Evolutionary conservation across 495 filamentous ascomycete species (phyloP).

Genomic region (Xylaria grammica): DNA sequence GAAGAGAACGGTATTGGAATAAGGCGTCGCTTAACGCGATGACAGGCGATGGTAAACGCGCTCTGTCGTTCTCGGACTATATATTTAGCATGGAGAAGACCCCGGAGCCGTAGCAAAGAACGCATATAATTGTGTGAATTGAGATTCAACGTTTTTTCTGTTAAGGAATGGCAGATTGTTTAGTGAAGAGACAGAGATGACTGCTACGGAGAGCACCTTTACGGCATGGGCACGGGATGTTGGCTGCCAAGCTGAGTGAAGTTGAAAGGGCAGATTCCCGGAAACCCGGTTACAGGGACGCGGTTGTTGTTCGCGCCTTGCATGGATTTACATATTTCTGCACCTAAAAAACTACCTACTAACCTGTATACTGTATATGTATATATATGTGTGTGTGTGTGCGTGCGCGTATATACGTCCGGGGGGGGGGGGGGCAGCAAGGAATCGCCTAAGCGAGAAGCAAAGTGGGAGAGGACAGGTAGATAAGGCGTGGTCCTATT

Average conservation of each 20-base stretch:
- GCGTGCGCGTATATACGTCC: no score
- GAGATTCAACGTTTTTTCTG: conserved; percentile 17
- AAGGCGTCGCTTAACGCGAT: not conserved
- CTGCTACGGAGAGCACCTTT: no score
- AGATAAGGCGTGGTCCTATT: conserved; percentile 12
- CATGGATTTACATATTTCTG: not conserved
- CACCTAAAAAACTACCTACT: not conserved
- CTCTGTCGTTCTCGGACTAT: not conserved
- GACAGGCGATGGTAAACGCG: not conserved
- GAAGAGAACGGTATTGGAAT: not conserved
- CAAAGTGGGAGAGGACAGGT: not conserved
- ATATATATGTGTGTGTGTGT: conserved; percentile 4
- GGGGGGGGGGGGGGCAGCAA: no score
- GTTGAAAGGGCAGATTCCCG: not conserved
- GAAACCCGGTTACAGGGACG: conserved; percentile 12
- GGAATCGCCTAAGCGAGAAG: conserved; percentile 7
- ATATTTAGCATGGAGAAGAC: not conserved
- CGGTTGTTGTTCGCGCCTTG: conserved; percentile 2
- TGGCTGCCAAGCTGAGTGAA: not conserved
- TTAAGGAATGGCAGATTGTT: not conserved
- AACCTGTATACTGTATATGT: not conserved
- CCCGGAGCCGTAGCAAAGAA: conserved; percentile 7
- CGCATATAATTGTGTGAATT: conserved; percentile 15
- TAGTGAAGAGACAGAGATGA: not conserved
- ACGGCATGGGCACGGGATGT: no score